These are phyloP conservation scores for Fusarium nodosum DNA, from an alignment of 2,329 filamentous ascomycete genomes.

Conservation along the genomic window DNA sequence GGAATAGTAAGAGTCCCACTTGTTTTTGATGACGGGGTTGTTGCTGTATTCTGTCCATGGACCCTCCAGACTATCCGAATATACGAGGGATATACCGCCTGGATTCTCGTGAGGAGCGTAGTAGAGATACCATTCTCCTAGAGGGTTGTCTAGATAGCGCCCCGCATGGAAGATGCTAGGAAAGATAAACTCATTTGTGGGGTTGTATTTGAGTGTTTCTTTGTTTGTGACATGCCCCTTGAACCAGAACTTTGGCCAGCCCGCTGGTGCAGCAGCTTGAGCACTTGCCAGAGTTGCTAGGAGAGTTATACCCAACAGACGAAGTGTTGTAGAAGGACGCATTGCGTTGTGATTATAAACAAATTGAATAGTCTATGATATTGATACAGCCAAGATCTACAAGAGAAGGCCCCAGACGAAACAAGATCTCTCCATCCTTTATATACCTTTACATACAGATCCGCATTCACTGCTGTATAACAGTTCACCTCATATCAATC, in stretches of 20 bases:
- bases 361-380: accelerated
- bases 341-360: neutral
- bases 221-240: slow-evolving; percentile 45
- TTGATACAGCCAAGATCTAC: neutral
- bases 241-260: slow-evolving; percentile 44
- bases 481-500: neutral
- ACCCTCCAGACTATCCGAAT: slow-evolving; percentile 36
- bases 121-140: slow-evolving; percentile 48
- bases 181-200: slow-evolving; percentile 49
- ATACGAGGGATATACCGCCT: slow-evolving; percentile 44
- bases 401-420: accelerated
- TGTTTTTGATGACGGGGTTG: slow-evolving; percentile 28
- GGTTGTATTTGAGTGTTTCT: slow-evolving; percentile 41
- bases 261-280: slow-evolving; percentile 27
- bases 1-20: slow-evolving; percentile 24
- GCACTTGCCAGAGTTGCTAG: neutral
- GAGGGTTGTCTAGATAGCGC: slow-evolving; percentile 31
- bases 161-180: slow-evolving; percentile 47
- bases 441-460: neutral
- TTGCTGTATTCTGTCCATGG: slow-evolving; percentile 26
- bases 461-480: neutral
- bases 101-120: slow-evolving; percentile 50
- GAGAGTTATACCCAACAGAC: neutral
- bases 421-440: neutral
- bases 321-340: neutral